Base-by-base conservation (phyloP, 2,329 filamentous ascomycete species). In the Aspergillus ochraceus region DNA sequence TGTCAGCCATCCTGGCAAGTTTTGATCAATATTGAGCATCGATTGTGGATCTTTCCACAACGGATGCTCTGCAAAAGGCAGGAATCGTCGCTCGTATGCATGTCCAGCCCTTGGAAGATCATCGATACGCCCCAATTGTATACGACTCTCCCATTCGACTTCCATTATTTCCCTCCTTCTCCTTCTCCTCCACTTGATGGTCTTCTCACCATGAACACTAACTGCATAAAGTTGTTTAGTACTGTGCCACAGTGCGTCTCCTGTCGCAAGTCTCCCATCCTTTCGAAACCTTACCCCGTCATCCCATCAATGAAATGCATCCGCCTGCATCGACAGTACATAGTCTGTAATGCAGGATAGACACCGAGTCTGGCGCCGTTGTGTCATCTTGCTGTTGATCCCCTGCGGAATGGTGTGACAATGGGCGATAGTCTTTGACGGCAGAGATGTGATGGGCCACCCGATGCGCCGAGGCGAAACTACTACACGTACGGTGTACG, bases 181-280 rank as follows among this genome's bases (percentile, higher is more conserved):
- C 39, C n/a, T 42, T 11, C 42, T 46, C 42, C n/a, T 19, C 42
- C 42, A 19, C 19, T 19, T n/a, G 42, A 20, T 20, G 14, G 42
- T 6, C 19, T 47, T 47, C 45, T 47, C 45, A 47, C 22, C 45
- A 47, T 47, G 20, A 47, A 8, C 39, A 45, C 11, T 17, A 24
- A 8, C 53, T 19, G 46, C 12, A 50, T 51, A 53, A 29, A 57
- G 54, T 61, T 57, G 54, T 60, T 50, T 60, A 50, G 52, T 55
- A 29, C 39, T 58, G 59, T 61, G 58, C 55, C 55, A 61, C 59
- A 53, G 46, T 55, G 49, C 52, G 51, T 53, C 30, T 36, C 54
- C 45, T 58, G 54, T 58, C 58, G 50, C 50, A 46, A 54, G 45
- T 30, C 51, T 36, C 29, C 54, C 32, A 54, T 58, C 51, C 51